Evolutionary conservation across 1,284 basidiomycete species (phyloP), one percentile per base, ranked within the genome.

Genomic region (Ganoderma meredithae): DNA sequence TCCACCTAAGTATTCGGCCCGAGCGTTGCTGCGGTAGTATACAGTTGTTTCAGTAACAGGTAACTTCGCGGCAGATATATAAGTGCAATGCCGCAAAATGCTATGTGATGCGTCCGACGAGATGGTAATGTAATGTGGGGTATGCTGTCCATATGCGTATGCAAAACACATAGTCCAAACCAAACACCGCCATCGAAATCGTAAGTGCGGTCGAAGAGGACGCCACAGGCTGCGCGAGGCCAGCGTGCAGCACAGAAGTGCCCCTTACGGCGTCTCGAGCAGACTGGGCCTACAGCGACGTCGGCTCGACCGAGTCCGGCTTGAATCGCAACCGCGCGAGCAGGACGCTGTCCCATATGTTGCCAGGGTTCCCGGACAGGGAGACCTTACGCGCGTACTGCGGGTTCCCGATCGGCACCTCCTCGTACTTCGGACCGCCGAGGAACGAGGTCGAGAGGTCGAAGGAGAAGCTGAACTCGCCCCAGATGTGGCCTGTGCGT

Each of bases 401-500:
- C 12, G 59, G 64, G 43, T 55, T 55, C 31, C 43, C 67, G 27
- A 47, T 49, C 19, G 64, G 69, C 64, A 71, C 73, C 15, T 74
- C 71, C 19, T 62, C 56, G 60, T 74, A 74, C 41, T 68, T 64
- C n/a, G 75, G 75, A 8, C 75, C 75, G 15, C 60, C 85, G 80
- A 76, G 68, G 58, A 61, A 75, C 72, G 67, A 79, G 66, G 76
- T 72, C 17, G 82, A 77, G 39, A 82, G 68, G 22, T 84, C 82
- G 1, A 81, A 84, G 12, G 74, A 89, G 83, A 61, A 74, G 63
- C 85, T 85, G 12, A 92, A 93, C 27, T 83, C 82, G n/a, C 91
- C 91, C 91, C 91, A 93, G 1, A 86, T 83, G 62, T 86, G 78
- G 43, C 88, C 87, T 13, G 76, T 73, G 72, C 79, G 78, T n/a